Base-by-base conservation (phyloP, 169 alveolate genomes). In the Cystoisospora suis region DNA sequence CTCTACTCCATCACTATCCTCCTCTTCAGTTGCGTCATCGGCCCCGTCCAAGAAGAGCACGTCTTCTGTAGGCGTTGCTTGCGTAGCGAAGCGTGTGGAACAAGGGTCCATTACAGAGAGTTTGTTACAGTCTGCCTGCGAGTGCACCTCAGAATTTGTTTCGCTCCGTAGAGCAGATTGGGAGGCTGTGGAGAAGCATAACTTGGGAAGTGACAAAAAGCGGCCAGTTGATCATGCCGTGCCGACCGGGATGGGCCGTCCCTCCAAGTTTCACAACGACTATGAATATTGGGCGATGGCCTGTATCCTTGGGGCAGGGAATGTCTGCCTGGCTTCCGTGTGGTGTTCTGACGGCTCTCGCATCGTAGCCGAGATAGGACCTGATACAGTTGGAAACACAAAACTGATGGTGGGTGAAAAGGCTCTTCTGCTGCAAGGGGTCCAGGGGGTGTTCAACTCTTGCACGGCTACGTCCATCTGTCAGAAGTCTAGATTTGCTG, bases 281-380 rank as follows among this genome's bases (percentile, higher is more conserved):
- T 27, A 32, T n/a, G 3, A 32, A 15, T 65, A 65, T n/a, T 65
- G 77, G 77, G 77, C 77, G 9, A 65, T 32, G 44, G 44, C 44
- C 1, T 65, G 77, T 17, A 20, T 65, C 0, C n/a, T 4, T 44
- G 15, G 9, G 27, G 23, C 42, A 5, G 77, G 77, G 15, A n/a
- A n/a, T 44, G 77, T 65, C n/a, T 65, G 77, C 44, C 9, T n/a
- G n/a, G 77, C 77, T 17, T 7, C 77, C 7, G 77, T 65, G 36
- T 65, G 77, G 77, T 65, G 77, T n/a, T 32, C 77, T 32, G 77
- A 65, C 15, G 77, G 77, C 3, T 32, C 34, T n/a, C 77, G 40
- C 5, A 65, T n/a, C 44, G 77, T n/a, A 1, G n/a, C 77, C 4
- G 42, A 27, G 34, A 36, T 65, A 0, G 77, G 44, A 44, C 0